These are phyloP conservation scores for Spergularia azorica DNA, from an alignment of 179 eudicot species.

Conservation along the genomic window DNA sequence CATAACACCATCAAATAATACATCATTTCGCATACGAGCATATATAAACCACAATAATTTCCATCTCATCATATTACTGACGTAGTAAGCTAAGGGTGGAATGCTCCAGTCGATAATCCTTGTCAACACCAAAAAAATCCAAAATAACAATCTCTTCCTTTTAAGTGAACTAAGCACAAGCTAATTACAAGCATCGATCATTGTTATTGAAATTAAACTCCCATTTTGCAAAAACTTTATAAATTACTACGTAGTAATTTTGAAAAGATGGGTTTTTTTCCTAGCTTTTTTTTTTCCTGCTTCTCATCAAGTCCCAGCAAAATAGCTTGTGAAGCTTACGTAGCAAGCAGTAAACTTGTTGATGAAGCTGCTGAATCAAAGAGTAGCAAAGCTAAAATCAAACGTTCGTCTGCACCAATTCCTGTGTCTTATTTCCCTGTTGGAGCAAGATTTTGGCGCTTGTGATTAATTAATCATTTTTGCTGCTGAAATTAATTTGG, in stretches of 20 bases:
- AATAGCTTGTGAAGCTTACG: not conserved
- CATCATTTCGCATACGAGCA: too few species aligned
- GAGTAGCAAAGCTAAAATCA: not conserved
- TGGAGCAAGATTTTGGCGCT: conserved; percentile 35
- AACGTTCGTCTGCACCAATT: conserved; percentile 13
- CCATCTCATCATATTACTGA: too few species aligned
- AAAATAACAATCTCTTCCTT: too few species aligned
- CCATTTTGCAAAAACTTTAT: not conserved
- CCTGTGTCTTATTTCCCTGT: conserved; percentile 41
- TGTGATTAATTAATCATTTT: not conserved
- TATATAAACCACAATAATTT: too few species aligned
- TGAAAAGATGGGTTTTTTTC: not conserved
- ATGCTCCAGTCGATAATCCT: too few species aligned
- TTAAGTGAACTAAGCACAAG: too few species aligned
- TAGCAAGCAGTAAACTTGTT: not conserved
- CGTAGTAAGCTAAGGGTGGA: too few species aligned
- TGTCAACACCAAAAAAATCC: too few species aligned
- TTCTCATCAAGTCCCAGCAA: not conserved
- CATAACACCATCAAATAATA: too few species aligned
- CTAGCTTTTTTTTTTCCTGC: not conserved
- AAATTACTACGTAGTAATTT: conserved; percentile 4
- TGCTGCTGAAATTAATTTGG: too few species aligned
- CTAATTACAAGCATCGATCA: too few species aligned
- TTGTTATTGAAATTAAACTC: too few species aligned
- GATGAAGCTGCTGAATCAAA: conserved; percentile 20